Percentiles rank a stretch among this genome's conserved stretches.
Conservation (phyloP, 495 filamentous ascomycete genomes). For the Aspergillus bridgeri region DNA sequence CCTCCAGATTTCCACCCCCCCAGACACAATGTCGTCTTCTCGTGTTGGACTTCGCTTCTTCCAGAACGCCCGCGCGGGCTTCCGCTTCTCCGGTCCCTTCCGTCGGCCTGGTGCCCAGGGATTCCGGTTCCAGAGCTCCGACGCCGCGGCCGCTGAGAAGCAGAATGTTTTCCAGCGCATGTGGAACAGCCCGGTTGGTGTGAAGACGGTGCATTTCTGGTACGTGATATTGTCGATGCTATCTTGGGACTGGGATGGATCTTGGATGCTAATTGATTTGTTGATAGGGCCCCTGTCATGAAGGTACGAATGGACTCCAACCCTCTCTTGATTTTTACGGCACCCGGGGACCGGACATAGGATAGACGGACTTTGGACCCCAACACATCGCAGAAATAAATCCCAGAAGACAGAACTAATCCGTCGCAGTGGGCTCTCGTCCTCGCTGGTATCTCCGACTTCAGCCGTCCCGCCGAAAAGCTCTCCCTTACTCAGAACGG, state of each 20-base stretch:
- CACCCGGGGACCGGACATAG: too few species aligned
- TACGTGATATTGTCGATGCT: too few species aligned
- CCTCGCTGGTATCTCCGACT: constrained; percentile 86
- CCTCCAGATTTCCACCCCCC: constrained; percentile 9
- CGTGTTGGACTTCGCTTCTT: constrained; percentile 49
- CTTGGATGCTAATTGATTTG: constrained; percentile 2
- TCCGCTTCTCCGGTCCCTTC: constrained; percentile 50
- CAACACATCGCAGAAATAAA: too few species aligned
- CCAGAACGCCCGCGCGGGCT: constrained; percentile 51
- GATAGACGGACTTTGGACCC: too few species aligned
- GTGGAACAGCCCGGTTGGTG: constrained; percentile 81
- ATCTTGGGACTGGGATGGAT: not conserved
- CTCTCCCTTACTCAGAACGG: constrained; percentile 89
- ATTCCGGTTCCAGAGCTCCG: constrained; percentile 65
- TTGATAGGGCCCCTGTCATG: constrained; percentile 84
- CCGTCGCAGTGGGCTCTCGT: constrained; percentile 76
- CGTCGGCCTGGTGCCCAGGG: constrained; percentile 49
- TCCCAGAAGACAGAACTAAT: not conserved
- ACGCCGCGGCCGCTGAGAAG: constrained; percentile 47
- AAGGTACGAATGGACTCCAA: constrained; percentile 58
- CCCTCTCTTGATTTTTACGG: constrained; percentile 2
- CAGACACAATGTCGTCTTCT: constrained; percentile 40
- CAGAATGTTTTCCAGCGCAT: constrained; percentile 65
- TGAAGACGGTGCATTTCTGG: constrained; percentile 99
- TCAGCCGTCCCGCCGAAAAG: constrained; percentile 84